Percentiles rank a stretch among this genome's conserved stretches.
Evolutionary conservation across 345 rosid genomes (phyloP).

Genomic region (Angophora floribunda): DNA sequence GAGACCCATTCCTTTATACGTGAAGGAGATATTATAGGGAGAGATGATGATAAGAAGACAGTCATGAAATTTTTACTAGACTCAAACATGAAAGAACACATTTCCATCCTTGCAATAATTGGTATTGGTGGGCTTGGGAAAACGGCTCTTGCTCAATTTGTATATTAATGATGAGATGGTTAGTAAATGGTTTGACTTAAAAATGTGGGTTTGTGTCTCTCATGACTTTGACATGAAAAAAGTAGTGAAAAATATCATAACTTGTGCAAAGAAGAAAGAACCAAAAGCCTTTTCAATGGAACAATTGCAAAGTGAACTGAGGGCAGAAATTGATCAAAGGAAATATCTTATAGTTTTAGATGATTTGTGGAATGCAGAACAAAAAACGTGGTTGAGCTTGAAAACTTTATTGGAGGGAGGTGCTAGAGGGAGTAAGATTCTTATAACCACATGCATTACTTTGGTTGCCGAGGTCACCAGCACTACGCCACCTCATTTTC

Average conservation of each 20-base stretch:
- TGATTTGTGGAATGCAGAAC: background rate
- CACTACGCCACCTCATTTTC: background rate
- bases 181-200: background rate
- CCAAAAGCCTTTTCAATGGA: background rate
- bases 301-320: background rate
- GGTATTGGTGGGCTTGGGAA: background rate
- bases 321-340: background rate
- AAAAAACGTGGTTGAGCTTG: background rate
- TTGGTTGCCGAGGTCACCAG: background rate
- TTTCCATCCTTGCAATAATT: background rate
- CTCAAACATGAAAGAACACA: background rate
- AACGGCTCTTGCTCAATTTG: background rate
- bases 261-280: background rate
- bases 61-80: background rate
- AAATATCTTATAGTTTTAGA: background rate
- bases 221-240: background rate
- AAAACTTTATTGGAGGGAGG: background rate
- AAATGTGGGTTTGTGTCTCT: background rate
- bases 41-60: background rate
- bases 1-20: background rate
- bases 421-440: background rate
- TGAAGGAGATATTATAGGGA: background rate
- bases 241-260: background rate
- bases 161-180: background rate
- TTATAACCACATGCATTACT: background rate